Evolutionary conservation across 768 basidiomycete species (phyloP).

Genomic region (Cubamyces lactineus): DNA sequence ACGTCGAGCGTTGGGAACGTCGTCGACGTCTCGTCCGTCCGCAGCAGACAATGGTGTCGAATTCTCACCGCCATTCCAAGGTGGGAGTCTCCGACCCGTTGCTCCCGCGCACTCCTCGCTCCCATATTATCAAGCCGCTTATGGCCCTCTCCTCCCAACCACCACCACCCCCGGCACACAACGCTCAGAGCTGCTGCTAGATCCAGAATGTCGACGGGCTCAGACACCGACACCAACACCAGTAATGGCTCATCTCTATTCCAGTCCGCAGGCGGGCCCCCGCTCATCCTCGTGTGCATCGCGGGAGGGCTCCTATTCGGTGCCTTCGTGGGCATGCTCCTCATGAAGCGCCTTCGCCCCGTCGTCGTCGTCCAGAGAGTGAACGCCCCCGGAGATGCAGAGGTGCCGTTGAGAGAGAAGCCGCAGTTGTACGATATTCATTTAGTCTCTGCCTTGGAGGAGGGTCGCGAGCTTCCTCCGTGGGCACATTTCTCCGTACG

Average conservation of each 20-base stretch:
- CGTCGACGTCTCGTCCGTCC: not conserved
- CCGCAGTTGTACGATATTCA: constrained; percentile 23
- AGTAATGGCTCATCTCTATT: constrained; percentile 15
- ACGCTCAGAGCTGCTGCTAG: not conserved
- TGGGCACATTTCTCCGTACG: constrained; percentile 8
- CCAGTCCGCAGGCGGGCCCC: constrained; percentile 26
- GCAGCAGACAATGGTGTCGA: constrained; percentile 15
- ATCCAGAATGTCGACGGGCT: not conserved
- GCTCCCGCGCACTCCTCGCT: not conserved
- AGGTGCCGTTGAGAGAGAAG: constrained; percentile 18
- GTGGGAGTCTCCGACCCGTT: not conserved
- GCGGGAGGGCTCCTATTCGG: constrained; percentile 28
- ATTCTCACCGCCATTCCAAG: constrained; percentile 7
- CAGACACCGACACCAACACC: not conserved
- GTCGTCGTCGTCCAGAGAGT: constrained; percentile 13
- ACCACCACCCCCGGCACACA: not conserved
- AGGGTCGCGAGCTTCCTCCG: not conserved
- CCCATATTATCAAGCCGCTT: not conserved
- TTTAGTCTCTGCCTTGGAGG: not conserved
- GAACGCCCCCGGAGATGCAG: not conserved
- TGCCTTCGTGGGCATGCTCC: constrained; percentile 23
- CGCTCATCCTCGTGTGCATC: constrained; percentile 32
- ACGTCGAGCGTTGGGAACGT: constrained; percentile 3
- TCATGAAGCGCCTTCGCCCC: constrained; percentile 25
- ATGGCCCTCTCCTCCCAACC: constrained; percentile 9